These are phyloP conservation scores for Basidioascus undulatus DNA, from an alignment of 768 basidiomycete species.

Conservation along the genomic window DNA sequence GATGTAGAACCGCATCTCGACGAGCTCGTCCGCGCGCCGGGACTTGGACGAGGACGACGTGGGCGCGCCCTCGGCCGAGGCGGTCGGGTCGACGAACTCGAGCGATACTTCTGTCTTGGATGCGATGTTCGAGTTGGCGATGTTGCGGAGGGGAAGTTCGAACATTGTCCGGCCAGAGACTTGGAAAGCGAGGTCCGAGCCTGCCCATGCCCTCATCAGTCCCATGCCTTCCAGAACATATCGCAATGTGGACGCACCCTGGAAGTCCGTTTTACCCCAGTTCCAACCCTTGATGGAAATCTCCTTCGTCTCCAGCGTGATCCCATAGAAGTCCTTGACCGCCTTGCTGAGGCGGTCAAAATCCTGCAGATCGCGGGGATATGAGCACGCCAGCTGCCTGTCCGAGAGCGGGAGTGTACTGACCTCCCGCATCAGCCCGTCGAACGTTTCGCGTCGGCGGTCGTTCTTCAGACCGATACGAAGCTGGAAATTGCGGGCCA, in stretches of 20 bases:
- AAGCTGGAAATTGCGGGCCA: constrained; percentile 78
- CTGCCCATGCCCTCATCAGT: constrained; percentile 21
- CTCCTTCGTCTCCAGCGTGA: constrained; percentile 67
- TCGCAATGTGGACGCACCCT: constrained; percentile 31
- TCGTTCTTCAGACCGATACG: constrained; percentile 42
- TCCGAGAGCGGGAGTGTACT: constrained; percentile 12
- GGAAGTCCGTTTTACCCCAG: constrained; percentile 87
- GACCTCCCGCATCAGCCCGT: constrained; percentile 80
- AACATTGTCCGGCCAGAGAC: constrained; percentile 72
- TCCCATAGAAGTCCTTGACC: constrained; percentile 64
- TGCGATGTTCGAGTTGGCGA: constrained; percentile 93
- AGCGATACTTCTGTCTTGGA: constrained; percentile 95
- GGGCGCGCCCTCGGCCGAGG: no score
- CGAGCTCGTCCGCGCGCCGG: constrained; percentile 47
- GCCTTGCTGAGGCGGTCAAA: constrained; percentile 59
- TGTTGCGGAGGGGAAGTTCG: constrained; percentile 59
- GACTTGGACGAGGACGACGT: neutral
- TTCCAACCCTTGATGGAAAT: constrained; percentile 88
- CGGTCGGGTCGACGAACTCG: constrained; percentile 33
- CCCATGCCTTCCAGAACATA: neutral
- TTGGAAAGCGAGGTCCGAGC: constrained; percentile 71
- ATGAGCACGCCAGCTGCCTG: neutral
- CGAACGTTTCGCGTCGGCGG: constrained; percentile 57
- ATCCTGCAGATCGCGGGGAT: constrained; percentile 41
- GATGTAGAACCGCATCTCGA: constrained; percentile 88